Base-by-base conservation (phyloP, 2,329 filamentous ascomycete genomes). In the Emmonsiellopsis sp. region DNA sequence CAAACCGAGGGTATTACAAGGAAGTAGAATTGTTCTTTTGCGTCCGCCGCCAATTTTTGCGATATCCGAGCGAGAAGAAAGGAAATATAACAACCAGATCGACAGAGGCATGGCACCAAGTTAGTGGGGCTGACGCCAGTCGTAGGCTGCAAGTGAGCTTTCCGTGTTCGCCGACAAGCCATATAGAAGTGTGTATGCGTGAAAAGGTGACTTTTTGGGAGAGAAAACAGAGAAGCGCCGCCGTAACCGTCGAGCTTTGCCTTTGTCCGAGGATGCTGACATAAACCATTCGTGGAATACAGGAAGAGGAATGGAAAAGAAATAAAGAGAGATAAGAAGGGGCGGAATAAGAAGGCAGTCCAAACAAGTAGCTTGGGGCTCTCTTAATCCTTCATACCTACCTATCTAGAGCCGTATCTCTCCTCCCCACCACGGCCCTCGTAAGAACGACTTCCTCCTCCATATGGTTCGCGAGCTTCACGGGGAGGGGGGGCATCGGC, bases 1-100 rank as follows among this genome's bases (percentile, higher is more conserved):
- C 59, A 71, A 68, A 68, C 64, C 57, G 57, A 65, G 64, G 65
- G 68, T 70, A 71, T 71, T 73, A 73, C 70, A 72, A 70, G 68
- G 69, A 68, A 66, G 61, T 61, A 62, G 53, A 67, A 63, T 63
- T 65, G 62, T 63, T 49, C 39, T 49, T 17, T 59, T 67, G 64
- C 66, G 64, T 67, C 66, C 70, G 69, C 67, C 68, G 70, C 69
- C 68, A 71, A 61, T 65, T 61, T 62, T 67, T 63, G 61, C 66
- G 66, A 65, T 65, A 59, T 66, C 65, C 61, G 66, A 65, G 65
- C 63, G 64, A 67, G 68, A 58, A 57, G 61, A 65, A 68, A 69
- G 62, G 63, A 63, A 66, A 63, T 63, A 66, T 27, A 60, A 68
- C 58, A 65, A 66, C 60, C 45, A 57, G 40, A 56, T 37, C 43